Conservation (phyloP, 768 basidiomycete genomes). For the Polyporus arcularius region DNA sequence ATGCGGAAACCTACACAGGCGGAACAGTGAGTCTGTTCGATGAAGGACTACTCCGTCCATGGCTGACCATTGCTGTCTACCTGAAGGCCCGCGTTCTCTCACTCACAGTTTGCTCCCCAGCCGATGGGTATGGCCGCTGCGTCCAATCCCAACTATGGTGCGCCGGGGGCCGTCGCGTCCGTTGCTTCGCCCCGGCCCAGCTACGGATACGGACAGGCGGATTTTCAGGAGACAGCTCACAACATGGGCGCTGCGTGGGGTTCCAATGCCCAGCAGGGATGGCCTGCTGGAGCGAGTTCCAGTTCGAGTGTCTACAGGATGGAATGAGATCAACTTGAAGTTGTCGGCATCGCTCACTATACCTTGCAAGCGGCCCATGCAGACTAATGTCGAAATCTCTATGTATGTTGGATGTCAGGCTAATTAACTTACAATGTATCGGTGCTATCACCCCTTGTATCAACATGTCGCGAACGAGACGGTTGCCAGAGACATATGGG, state of each 20-base stretch:
- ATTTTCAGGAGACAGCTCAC: constrained; percentile 7
- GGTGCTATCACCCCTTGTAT: neutral
- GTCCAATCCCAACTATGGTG: neutral
- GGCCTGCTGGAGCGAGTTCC: neutral
- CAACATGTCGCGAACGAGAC: neutral
- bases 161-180: neutral
- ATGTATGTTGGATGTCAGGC: neutral
- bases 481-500: neutral
- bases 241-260: neutral
- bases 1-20: constrained; percentile 2
- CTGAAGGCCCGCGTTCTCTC: neutral
- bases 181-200: constrained; percentile 14
- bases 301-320: neutral
- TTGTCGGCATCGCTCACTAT: neutral
- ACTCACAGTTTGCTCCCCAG: neutral
- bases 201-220: constrained; percentile 15
- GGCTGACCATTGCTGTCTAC: neutral
- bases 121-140: neutral
- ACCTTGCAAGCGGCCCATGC: no score
- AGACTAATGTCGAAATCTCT: neutral
- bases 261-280: neutral
- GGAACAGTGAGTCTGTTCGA: neutral
- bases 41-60: neutral
- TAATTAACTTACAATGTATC: neutral
- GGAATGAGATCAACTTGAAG: neutral